Base-by-base conservation (phyloP, 352 stramenopile genomes). In the Pythium aquatile region DNA sequence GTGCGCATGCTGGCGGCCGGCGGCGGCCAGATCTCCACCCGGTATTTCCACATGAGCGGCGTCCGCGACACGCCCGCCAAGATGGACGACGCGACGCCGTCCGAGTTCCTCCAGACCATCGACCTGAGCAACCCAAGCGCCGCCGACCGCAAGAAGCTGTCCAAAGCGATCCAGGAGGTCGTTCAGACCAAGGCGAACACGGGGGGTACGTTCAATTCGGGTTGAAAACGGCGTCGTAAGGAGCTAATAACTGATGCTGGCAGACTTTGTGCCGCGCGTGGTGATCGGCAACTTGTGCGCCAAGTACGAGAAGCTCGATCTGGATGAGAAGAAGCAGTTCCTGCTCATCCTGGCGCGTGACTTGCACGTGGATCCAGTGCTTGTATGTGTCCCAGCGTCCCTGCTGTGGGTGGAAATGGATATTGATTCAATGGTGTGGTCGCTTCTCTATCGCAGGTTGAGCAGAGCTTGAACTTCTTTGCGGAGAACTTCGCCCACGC, bases 251-350 rank as follows among this genome's bases (percentile, higher is more conserved):
- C 17, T 52, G 66, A 39, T 49, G 10, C 8, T 59, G 40, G 16
- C 13, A 93, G 85, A 94, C 61, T 93, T 94, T 73, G 82, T 94
- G 54, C 85, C 85, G 14, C 79, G 79, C 33, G 72, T 92, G 26
- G 73, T 93, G 46, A 87, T 93, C 53, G 72, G 76, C 30, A 85
- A 77, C 59, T 65, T 93, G 5, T 93, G 83, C 59, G 69, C 55
- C 48, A 81, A 83, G 67, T 94, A 87, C 57, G 66, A 73, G 29
- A 70, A 63, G 53, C 80, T 90, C 55, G 61, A 92, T 57, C 87
- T 92, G 13, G 85, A 91, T 26, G 79, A 83, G 51, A 94, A 94
- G 75, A 87, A 88, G 66, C 68, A 89, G 28, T 94, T 94, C 44
- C 58, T 93, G 37, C 75, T 93, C 42, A 90, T 91, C 47, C 63